Evolutionary conservation across 1,284 basidiomycete genomes (phyloP).

Genomic region (Tylopilus microsporus): DNA sequence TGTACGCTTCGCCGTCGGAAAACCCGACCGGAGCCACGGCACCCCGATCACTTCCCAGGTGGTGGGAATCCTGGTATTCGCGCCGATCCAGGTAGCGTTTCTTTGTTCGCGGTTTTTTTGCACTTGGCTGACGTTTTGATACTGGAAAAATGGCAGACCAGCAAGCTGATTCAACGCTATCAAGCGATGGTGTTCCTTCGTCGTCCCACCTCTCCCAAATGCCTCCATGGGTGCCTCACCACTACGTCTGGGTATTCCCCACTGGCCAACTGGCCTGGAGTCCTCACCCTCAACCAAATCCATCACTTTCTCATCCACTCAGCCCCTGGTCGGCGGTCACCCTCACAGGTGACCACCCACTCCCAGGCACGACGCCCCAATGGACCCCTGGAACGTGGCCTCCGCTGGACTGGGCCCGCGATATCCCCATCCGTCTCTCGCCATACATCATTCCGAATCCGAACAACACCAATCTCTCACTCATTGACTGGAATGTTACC

Average conservation of each 20-base stretch:
- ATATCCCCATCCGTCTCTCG: conserved; percentile 28
- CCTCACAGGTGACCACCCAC: conserved; percentile 29
- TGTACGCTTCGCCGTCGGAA: conserved; percentile 7
- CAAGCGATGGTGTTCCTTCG: background rate
- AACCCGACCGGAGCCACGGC: conserved; percentile 1
- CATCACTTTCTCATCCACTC: conserved; percentile 12
- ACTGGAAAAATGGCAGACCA: conserved; percentile 11
- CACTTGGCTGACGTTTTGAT: conserved; percentile 5
- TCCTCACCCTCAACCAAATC: conserved; percentile 28
- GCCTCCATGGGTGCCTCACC: conserved; percentile 19
- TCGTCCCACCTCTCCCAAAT: conserved; percentile 7
- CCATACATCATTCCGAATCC: conserved; percentile 37
- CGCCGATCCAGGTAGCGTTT: conserved; percentile 17
- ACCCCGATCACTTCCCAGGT: conserved; percentile 16
- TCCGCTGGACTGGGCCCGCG: conserved; percentile 22
- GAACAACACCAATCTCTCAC: conserved; percentile 28
- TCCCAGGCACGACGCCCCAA: conserved; percentile 28
- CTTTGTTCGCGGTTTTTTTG: background rate
- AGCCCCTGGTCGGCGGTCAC: conserved; percentile 15
- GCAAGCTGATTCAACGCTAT: conserved; percentile 1
- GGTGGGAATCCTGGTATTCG: conserved; percentile 22
- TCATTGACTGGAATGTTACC: conserved; percentile 37
- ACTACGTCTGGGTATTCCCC: conserved; percentile 25
- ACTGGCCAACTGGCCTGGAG: conserved; percentile 29
- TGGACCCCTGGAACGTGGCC: conserved; percentile 33